Base-by-base conservation (phyloP, 2,329 filamentous ascomycete species). In the Curvularia sp. region DNA sequence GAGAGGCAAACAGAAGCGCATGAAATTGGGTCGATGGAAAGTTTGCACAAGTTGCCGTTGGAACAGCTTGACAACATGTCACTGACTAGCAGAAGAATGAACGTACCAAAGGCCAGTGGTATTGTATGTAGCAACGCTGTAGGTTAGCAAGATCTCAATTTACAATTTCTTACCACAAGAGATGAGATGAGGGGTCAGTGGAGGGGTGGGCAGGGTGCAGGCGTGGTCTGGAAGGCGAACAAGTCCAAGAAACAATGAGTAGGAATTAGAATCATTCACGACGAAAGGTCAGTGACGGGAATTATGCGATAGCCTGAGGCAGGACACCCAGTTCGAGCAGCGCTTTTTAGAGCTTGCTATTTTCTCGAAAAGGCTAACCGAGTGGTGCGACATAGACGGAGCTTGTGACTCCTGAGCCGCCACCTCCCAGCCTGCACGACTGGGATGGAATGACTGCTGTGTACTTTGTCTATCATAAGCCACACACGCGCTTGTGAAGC, bases 401-500 rank as follows among this genome's bases (percentile, higher is more conserved):
- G 38, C 49, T 20, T 42, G 12, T 26, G 10, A 46, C 43, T 41
- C 46, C 30, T 42, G n/a, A 47, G 18, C 52, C 42, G 49, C 47
- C 18, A 41, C 49, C 22, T 43, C 42, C 52, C 46, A 28, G 41
- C 18, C 42, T n/a, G 44, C 41, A 39, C 42, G 30, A 58, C 48
- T 52, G 26, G 50, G 33, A 60, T 67, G 58, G 63, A 58, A 46
- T 63, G 62, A 63, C 61, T 24, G 22, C 46, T 53, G 39, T 41
- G 49, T 55, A 50, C 55, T 53, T 54, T 43, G 44, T 51, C 49
- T 49, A 42, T 49, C 48, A 22, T 51, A 56, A 61, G 65, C 63
- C 61, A 61, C 55, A 39, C 28, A 35, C 24, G 30, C 28, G 49
- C 61, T 44, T 39, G 26, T 30, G 55, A 51, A 47, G 49, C 52